Evolutionary conservation across 2,329 filamentous ascomycete genomes (phyloP).

Genomic region (Botrytis galanthina): DNA sequence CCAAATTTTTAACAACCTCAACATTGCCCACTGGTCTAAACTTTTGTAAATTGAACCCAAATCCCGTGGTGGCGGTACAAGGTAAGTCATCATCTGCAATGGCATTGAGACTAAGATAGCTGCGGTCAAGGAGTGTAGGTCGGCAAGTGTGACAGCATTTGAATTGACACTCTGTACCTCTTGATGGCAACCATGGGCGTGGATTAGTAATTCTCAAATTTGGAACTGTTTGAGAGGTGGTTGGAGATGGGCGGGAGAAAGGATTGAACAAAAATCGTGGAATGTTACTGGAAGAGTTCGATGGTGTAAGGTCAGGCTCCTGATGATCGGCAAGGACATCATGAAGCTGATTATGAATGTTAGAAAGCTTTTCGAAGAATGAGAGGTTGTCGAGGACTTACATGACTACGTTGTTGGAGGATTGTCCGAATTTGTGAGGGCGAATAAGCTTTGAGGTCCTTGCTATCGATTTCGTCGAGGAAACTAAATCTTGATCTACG

Average conservation of each 20-base stretch:
- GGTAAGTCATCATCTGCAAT: slow-evolving; percentile 51
- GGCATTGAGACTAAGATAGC: slow-evolving; percentile 50
- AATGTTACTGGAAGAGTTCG: not conserved
- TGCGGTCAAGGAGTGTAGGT: slow-evolving; percentile 44
- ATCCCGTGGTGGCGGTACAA: slow-evolving; percentile 50
- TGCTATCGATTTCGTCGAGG: slow-evolving; percentile 43
- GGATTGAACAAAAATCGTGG: slow-evolving; percentile 13
- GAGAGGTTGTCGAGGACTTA: slow-evolving; percentile 35
- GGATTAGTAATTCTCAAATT: not conserved
- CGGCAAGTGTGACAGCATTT: slow-evolving; percentile 52
- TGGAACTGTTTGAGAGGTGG: slow-evolving; percentile 7
- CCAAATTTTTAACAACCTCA: slow-evolving; percentile 33
- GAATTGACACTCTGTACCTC: slow-evolving; percentile 48
- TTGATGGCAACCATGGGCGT: slow-evolving; percentile 42
- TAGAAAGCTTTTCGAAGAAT: not conserved
- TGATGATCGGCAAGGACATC: not conserved
- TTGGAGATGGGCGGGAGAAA: slow-evolving; percentile 8
- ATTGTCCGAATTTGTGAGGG: slow-evolving; percentile 49
- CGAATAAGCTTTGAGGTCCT: slow-evolving; percentile 47
- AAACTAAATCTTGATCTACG: slow-evolving; percentile 28
- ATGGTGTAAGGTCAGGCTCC: not conserved
- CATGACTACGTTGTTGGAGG: slow-evolving; percentile 51
- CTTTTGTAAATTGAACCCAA: slow-evolving; percentile 48
- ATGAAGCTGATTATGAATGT: slow-evolving; percentile 3
- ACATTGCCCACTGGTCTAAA: slow-evolving; percentile 42